A percentile compares a stretch with the other conserved stretches of the same genome.
phyloP scores from a whole-genome alignment of 352 stramenopile genomes.

The Phytophthora ohioensis region DNA sequence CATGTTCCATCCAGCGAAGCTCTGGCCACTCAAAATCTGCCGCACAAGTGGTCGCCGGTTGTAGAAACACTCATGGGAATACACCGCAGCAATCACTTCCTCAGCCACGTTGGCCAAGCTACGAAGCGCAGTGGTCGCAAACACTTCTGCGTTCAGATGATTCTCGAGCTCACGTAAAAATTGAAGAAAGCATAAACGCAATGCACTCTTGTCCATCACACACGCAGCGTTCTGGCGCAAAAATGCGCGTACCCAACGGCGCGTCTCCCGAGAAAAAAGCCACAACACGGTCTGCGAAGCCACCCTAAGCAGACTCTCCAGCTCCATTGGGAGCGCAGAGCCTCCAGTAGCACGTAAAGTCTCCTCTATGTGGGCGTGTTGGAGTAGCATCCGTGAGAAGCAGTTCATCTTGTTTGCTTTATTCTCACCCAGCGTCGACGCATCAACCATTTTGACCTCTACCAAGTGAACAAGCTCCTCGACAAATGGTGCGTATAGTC shows the following conservation, averaged over 20 bases:
- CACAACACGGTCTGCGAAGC: conserved; percentile 53
- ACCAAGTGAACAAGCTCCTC: conserved; percentile 59
- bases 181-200: conserved; percentile 58
- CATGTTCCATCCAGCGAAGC: conserved; percentile 59
- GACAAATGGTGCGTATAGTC: conserved; percentile 51
- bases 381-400: conserved; percentile 54
- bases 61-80: conserved; percentile 60
- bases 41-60: conserved; percentile 54
- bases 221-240: conserved; percentile 42
- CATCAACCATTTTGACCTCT: conserved; percentile 49
- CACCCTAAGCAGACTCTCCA: conserved; percentile 53
- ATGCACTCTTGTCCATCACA: conserved; percentile 49
- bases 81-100: conserved; percentile 71
- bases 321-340: conserved; percentile 32
- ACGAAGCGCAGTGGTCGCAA: conserved; percentile 45
- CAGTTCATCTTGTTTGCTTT: conserved; percentile 49
- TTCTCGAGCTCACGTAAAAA: conserved; percentile 56
- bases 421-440: conserved; percentile 10
- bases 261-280: conserved; percentile 61
- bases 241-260: conserved; percentile 54
- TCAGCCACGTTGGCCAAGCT: conserved; percentile 61
- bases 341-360: neutral
- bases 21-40: conserved; percentile 57
- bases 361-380: conserved; percentile 40
- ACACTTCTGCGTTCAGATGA: conserved; percentile 56